phyloP scores from a whole-genome alignment of 148 eudicot species.

The Fagopyrum esculentum region DNA sequence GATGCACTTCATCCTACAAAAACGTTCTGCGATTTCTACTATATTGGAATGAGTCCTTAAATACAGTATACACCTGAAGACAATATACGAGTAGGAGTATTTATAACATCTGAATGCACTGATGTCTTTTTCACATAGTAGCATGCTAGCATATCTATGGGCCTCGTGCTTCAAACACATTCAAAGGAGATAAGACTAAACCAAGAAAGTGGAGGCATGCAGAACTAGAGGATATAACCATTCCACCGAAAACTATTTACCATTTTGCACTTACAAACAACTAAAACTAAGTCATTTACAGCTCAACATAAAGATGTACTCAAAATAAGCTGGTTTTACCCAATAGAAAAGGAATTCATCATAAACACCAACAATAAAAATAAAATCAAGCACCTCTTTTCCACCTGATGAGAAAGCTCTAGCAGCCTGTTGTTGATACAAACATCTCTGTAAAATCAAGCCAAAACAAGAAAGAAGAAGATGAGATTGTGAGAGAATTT shows the following conservation, averaged over 20 bases:
- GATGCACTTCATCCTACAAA: background rate
- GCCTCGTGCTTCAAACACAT: no score
- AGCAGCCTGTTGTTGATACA: background rate
- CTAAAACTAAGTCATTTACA: background rate
- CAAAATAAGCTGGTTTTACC: background rate
- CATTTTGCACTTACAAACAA: background rate
- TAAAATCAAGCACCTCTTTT: background rate
- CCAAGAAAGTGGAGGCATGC: no score
- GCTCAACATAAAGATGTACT: background rate
- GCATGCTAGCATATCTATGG: no score
- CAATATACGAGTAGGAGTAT: no score
- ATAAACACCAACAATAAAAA: background rate
- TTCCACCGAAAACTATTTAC: background rate
- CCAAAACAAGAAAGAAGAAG: background rate
- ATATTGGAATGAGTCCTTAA: background rate
- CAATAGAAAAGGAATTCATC: background rate
- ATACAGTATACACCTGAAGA: no score
- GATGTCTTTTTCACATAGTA: no score
- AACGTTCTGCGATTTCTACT: background rate
- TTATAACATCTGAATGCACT: no score
- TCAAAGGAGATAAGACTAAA: no score
- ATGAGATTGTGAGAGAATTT: background rate
- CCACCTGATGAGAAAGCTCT: background rate
- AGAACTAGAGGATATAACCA: no score
- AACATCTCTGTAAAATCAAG: constrained; percentile 2